These are phyloP conservation scores for Luvunga scandens DNA, from an alignment of 345 rosid genomes.

Conservation along the genomic window DNA sequence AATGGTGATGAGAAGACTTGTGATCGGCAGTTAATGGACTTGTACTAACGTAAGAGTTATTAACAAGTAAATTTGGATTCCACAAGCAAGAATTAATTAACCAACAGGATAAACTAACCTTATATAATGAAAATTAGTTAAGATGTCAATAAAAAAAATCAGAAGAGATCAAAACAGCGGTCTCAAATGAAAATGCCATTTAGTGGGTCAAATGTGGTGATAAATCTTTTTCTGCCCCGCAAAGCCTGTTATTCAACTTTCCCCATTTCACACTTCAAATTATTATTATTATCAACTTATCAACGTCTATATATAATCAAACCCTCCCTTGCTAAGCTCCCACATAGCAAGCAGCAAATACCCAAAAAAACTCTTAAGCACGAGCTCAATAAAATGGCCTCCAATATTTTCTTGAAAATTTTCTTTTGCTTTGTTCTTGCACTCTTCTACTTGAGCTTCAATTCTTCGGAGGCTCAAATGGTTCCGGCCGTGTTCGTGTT, in stretches of 20 bases:
- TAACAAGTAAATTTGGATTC: not conserved
- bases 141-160: not conserved
- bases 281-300: no score
- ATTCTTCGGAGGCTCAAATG: constrained; percentile 23
- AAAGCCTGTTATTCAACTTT: no score
- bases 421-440: not conserved
- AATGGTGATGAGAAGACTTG: no score
- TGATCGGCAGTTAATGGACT: no score
- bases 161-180: not conserved
- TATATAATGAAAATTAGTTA: not conserved
- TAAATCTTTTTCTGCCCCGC: not conserved
- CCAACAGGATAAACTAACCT: no score
- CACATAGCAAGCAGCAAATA: no score
- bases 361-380: not conserved
- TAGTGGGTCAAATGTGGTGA: not conserved
- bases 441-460: not conserved
- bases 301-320: no score
- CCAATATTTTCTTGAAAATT: not conserved
- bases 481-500: constrained; percentile 45
- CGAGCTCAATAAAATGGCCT: constrained; percentile 1
- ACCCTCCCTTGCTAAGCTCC: no score
- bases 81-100: not conserved
- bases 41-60: not conserved
- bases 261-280: no score
- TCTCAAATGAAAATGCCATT: not conserved